Evolutionary conservation across 257 asterid species (phyloP), one percentile per base, ranked within the genome.

Genomic region (Primulina huaijiensis): DNA sequence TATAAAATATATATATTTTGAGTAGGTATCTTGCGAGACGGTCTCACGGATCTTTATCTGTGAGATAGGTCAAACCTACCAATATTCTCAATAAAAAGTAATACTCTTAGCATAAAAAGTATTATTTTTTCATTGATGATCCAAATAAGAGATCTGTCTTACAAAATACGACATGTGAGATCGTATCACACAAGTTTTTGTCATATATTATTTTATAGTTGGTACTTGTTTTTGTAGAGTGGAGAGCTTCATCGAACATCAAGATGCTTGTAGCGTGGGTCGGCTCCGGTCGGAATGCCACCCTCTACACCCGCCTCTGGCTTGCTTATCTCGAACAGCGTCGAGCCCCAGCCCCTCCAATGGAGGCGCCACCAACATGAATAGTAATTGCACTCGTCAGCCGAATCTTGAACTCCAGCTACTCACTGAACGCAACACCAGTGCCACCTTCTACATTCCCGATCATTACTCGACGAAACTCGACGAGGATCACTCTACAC

Each of bases 241-340:
- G 81, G 97, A 90, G 86, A 88, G 89, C 62, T 88, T 90, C 77
- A 87, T 89, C 1, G 96, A 89, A 74, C 96, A 89, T 60, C 96
- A 85, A 70, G 92, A 88, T 62, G 82, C 79, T 9, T 90, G 95
- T 68, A 77, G 73, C 29, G 46, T 87, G 77, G 83, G 87, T 7
- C 83, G 76, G 0, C 76, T 80, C 68, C 82, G 77, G 38, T 72
- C 94, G 7, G 85, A 82, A 2, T 57, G 78, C 57, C 84, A 69
- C 66, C 79, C 50, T 35, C 79, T 65, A 4, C 83, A 62, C 31
- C 80, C 76, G 65, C 88, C 76, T 74, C 64, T 75, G 11, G 74
- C 75, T 30, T 76, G 90, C 67, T 70, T 84, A 30, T 82, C 92
- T 4, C 79, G 82, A 34, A 86, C 81, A 11, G 89, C 88, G 1